Evolutionary conservation across 139 green algal species (phyloP).

Genomic region (Nannochloris sp.): DNA sequence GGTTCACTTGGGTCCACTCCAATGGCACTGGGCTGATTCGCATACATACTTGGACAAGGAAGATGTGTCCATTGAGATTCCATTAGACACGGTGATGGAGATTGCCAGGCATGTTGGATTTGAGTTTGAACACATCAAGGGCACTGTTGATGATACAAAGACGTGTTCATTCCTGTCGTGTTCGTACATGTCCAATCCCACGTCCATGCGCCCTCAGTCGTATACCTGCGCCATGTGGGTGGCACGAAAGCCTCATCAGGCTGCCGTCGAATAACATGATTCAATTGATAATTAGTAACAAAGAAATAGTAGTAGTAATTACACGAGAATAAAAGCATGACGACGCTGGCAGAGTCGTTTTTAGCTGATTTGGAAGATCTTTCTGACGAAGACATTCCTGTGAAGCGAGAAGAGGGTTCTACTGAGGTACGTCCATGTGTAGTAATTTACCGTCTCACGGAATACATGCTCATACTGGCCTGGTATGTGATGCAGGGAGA

Average conservation of each 20-base stretch:
- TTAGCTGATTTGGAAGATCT: conserved; percentile 93
- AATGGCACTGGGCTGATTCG: conserved; percentile 88
- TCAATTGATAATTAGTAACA: no score
- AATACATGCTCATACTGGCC: no score
- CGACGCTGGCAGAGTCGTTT: conserved; percentile 86
- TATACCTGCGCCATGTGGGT: conserved; percentile 5
- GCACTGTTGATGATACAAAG: neutral
- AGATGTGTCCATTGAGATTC: conserved; percentile 69
- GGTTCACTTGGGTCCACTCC: conserved; percentile 90
- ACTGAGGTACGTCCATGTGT: neutral
- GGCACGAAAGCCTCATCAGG: conserved; percentile 3
- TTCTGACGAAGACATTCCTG: conserved; percentile 52
- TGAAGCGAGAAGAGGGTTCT: neutral
- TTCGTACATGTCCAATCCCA: conserved; percentile 4
- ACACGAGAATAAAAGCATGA: conserved; percentile 27
- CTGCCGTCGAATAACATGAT: neutral
- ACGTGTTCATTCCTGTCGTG: neutral
- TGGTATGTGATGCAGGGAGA: no score
- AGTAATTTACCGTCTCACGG: neutral
- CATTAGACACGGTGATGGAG: conserved; percentile 50
- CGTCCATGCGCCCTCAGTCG: neutral
- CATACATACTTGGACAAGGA: conserved; percentile 6
- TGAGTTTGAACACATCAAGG: neutral
- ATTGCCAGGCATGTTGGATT: conserved; percentile 50
- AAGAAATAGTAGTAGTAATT: no score